phyloP scores from a whole-genome alignment of 192 early-diverging fungal species.

The Neocallimastix lanati region DNA sequence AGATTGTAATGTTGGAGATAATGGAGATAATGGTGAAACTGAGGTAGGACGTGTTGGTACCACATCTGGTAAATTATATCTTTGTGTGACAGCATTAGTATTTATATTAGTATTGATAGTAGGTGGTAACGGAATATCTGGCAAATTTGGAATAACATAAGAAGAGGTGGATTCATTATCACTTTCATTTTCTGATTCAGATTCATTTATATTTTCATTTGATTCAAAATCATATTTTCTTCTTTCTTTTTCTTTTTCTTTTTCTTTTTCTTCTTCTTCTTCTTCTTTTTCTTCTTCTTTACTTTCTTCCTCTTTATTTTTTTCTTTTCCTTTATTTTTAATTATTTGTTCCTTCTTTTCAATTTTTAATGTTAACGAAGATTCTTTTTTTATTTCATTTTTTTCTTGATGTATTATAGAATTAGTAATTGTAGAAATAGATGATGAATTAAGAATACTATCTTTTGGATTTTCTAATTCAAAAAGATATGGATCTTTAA shows the following conservation, averaged over 20 bases:
- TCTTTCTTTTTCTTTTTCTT: neutral
- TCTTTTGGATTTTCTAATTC: neutral
- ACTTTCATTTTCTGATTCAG: neutral
- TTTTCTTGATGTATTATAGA: too few relatives aligned
- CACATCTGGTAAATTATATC: neutral
- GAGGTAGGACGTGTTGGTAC: neutral
- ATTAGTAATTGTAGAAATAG: neutral
- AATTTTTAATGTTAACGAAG: too few relatives aligned
- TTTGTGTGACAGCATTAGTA: neutral
- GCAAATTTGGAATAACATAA: neutral
- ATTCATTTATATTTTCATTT: neutral
- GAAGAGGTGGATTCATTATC: neutral
- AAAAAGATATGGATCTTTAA: neutral
- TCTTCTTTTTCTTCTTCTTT: too few relatives aligned
- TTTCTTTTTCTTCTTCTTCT: neutral
- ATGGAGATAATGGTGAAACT: neutral
- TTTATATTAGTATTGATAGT: neutral
- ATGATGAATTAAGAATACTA: neutral
- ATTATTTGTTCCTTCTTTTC: too few relatives aligned
- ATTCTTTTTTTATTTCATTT: too few relatives aligned
- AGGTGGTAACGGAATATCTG: neutral
- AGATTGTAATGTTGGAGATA: too few relatives aligned
- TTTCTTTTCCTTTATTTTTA: too few relatives aligned
- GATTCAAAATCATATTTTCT: neutral
- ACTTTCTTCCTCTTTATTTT: too few relatives aligned